These are phyloP conservation scores for Corniculantispora saksenae DNA, from an alignment of 2,329 filamentous ascomycete genomes.

Conservation along the genomic window DNA sequence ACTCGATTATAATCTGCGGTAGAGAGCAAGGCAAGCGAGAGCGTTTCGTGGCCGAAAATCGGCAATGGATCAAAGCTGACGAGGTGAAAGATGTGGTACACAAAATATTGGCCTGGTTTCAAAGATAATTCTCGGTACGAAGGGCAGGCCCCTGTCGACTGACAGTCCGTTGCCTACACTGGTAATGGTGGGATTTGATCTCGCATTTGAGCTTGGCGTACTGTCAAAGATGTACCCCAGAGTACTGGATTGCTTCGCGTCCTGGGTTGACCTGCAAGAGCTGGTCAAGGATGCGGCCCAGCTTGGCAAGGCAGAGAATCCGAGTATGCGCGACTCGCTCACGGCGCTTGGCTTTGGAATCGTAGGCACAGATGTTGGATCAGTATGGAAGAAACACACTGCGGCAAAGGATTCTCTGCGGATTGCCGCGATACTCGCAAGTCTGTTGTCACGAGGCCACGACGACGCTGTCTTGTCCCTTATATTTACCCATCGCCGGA, in stretches of 20 bases:
- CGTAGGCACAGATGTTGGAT: not conserved
- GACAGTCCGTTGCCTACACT: not conserved
- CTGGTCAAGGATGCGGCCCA: conserved; percentile 1
- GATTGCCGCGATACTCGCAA: not conserved
- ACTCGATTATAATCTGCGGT: not conserved
- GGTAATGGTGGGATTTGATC: conserved; percentile 8
- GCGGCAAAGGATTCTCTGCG: conserved; percentile 9
- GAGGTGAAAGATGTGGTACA: not conserved
- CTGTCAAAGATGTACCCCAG: not conserved
- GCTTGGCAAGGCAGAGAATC: not conserved
- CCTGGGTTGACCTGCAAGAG: conserved; percentile 12
- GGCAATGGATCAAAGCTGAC: not conserved
- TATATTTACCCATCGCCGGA: not conserved
- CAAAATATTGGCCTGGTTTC: not conserved
- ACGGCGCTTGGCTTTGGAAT: not conserved
- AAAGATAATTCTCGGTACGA: not conserved
- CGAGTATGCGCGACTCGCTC: conserved; percentile 10
- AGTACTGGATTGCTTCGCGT: conserved; percentile 2
- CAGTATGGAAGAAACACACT: conserved; percentile 8
- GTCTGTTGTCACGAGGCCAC: not conserved
- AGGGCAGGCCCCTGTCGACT: not conserved
- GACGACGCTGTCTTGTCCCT: not conserved
- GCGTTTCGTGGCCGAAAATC: not conserved
- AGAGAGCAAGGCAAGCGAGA: conserved; percentile 13
- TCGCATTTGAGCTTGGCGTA: conserved; percentile 6